phyloP scores from a whole-genome alignment of 331 rosid genomes.

The Pyrus hybrid region DNA sequence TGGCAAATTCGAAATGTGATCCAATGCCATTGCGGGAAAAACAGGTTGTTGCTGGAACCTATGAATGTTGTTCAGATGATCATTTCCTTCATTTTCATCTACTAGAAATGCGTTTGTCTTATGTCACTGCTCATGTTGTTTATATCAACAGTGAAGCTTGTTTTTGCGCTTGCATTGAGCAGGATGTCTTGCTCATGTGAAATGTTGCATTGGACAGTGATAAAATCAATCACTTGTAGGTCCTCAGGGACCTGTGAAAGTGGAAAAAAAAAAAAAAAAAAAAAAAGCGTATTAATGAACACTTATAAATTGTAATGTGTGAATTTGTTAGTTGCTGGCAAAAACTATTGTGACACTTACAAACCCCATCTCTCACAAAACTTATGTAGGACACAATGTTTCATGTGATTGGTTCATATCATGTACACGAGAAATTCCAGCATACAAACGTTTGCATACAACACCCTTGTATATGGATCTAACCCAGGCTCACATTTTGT shows the following conservation, averaged over 20 bases:
- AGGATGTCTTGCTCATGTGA: conserved; percentile 38
- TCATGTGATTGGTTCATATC: background rate
- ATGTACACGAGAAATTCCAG: background rate
- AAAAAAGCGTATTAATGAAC: no score
- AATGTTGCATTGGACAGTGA: conserved; percentile 47
- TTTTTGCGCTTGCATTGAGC: conserved; percentile 11
- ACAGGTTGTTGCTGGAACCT: conserved; percentile 18
- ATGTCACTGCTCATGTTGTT: conserved; percentile 30
- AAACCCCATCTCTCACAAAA: background rate
- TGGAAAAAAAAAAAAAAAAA: background rate
- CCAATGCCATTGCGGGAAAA: conserved; percentile 26
- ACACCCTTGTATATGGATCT: background rate
- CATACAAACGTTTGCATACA: background rate
- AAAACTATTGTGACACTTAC: background rate
- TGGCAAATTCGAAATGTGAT: conserved; percentile 29
- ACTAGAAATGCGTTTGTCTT: conserved; percentile 19
- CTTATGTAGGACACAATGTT: background rate
- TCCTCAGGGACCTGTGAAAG: conserved; percentile 60
- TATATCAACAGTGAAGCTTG: background rate
- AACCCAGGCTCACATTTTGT: background rate
- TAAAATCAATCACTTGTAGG: conserved; percentile 52
- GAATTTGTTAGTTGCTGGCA: background rate
- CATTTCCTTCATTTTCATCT: conserved; percentile 26
- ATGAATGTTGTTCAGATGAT: conserved; percentile 17
- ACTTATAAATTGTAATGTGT: background rate